These are phyloP conservation scores for Alternaria incomplexa DNA, from an alignment of 2,329 filamentous ascomycete species.

Conservation along the genomic window DNA sequence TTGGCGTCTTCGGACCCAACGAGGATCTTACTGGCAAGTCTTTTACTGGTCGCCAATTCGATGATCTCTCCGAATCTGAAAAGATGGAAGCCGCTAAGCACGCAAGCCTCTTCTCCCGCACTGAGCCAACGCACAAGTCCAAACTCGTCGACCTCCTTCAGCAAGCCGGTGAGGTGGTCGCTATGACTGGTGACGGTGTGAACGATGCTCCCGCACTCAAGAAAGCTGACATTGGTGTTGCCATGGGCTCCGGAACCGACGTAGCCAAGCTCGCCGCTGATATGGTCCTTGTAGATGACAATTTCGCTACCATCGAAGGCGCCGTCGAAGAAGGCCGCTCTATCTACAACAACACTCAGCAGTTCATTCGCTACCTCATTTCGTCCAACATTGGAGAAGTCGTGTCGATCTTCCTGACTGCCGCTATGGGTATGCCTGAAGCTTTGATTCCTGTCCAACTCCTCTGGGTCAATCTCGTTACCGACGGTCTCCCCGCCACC, in stretches of 20 bases:
- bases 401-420: constrained; percentile 97
- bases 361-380: constrained; percentile 98
- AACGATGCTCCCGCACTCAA: constrained; percentile 98
- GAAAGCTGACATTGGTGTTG: constrained; percentile 98
- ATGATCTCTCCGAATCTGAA: constrained; percentile 77
- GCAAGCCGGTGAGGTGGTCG: constrained; percentile 89
- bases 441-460: constrained; percentile 96
- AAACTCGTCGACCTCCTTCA: constrained; percentile 96
- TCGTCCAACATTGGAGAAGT: constrained; percentile 99
- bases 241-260: constrained; percentile 97
- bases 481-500: constrained; percentile 93
- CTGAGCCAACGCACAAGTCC: constrained; percentile 96
- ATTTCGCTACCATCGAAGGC: constrained; percentile 96
- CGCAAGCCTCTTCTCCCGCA: constrained; percentile 92
- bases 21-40: constrained; percentile 92
- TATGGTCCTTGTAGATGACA: constrained; percentile 98
- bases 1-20: constrained; percentile 83
- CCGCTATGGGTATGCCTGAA: constrained; percentile 95
- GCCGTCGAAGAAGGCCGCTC: constrained; percentile 96
- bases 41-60: constrained; percentile 94
- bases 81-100: constrained; percentile 83
- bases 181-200: constrained; percentile 98
- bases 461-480: constrained; percentile 98
- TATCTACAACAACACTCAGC: constrained; percentile 99
- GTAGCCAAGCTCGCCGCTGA: constrained; percentile 96